Base-by-base conservation (phyloP, 441 rosid genomes). In the Theobroma grandiflorum region DNA sequence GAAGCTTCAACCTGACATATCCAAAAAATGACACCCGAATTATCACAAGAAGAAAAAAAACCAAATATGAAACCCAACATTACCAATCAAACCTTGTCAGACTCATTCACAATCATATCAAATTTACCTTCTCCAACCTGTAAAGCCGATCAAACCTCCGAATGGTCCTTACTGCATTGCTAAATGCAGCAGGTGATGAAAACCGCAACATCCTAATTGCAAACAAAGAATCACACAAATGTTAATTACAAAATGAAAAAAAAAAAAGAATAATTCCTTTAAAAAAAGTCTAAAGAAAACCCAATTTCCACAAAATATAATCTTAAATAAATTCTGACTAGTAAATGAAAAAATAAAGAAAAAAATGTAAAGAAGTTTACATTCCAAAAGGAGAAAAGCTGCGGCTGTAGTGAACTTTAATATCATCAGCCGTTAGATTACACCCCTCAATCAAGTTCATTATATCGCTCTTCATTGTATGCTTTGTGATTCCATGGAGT, bases 391-490 rank as follows among this genome's bases (percentile, higher is more conserved):
- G 94, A 10, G 26, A 12, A 79, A 82, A 87, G 82, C 11, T 20
- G 37, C 84, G 86, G 80, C n/a, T 77, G 84, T 93, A 93, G 90
- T 58, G 76, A 82, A 92, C 78, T 81, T 87, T 96, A 78, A 96
- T 80, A 76, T 94, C 97, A 72, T 89, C 89, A 0, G 74, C 75
- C 45, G 85, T 87, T 88, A 96, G 87, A 40, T 85, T 83, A 81
- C 86, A 85, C 47, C 91, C 97, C 8, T 90, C 92, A 10, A 96
- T 88, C 85, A 93, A 15, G 84, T 78, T 86, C 75, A 94, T 68
- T 71, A 94, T 55, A 82, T 96, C 99, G 20, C 82, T 86, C 90
- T 85, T 94, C 92, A 93, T 40, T 5, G 96, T 86, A 70, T 78
- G 74, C 78, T 69, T 93, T 10, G 87, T 63, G 52, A 73, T 20